phyloP scores from a whole-genome alignment of 768 basidiomycete species.

The Rhizopogon vesiculosus region DNA sequence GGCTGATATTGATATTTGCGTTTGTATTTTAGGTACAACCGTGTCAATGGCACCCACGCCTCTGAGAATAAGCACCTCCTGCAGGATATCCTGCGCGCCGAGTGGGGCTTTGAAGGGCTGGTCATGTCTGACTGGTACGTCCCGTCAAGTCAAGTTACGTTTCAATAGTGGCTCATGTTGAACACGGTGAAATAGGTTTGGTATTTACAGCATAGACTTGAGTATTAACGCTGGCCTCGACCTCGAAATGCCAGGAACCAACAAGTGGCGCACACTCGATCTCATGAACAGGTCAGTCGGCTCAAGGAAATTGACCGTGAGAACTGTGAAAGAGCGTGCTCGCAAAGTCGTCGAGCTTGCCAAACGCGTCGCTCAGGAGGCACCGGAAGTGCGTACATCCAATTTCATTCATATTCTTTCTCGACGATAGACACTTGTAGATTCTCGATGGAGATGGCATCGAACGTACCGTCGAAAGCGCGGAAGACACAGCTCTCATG shows the following conservation, averaged over 20 bases:
- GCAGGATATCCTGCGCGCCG: constrained; percentile 57
- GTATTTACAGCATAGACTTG: constrained; percentile 60
- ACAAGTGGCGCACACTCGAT: constrained; percentile 73
- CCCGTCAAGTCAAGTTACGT: neutral
- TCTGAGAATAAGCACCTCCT: constrained; percentile 62
- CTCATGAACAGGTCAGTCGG: constrained; percentile 56
- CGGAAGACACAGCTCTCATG: constrained; percentile 59
- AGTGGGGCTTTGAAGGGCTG: constrained; percentile 72
- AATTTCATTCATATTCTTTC: neutral
- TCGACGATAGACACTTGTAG: constrained; percentile 23
- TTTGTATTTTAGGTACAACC: constrained; percentile 49
- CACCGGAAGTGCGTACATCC: constrained; percentile 49
- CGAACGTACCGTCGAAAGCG: constrained; percentile 59
- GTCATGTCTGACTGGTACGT: constrained; percentile 81
- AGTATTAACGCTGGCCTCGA: constrained; percentile 74
- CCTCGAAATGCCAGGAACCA: constrained; percentile 74
- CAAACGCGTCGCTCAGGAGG: constrained; percentile 60
- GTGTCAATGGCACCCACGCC: constrained; percentile 70
- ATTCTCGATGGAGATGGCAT: constrained; percentile 66
- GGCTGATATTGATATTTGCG: neutral
- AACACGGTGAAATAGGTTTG: constrained; percentile 45
- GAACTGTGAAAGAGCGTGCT: constrained; percentile 64
- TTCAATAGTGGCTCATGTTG: neutral
- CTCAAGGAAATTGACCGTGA: constrained; percentile 60
- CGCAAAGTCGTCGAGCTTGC: constrained; percentile 62